Percentiles rank a stretch among this genome's conserved stretches.
These are phyloP conservation scores for Yarrowia sp. DNA, from an alignment of 805 yeast genomes.

Conservation along the genomic window DNA sequence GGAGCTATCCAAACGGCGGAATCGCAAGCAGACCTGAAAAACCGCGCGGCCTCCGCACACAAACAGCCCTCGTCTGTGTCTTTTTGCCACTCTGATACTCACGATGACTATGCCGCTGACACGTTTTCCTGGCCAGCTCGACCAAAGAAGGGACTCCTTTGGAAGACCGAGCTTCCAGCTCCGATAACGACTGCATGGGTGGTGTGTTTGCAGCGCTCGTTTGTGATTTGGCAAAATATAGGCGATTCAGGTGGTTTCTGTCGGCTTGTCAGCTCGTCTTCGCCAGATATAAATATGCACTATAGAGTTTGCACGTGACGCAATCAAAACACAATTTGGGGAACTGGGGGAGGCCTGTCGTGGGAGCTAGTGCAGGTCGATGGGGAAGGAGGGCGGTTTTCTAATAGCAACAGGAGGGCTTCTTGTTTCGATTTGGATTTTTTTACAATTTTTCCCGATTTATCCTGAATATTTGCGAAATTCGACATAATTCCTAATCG, in stretches of 20 bases:
- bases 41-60: too few relatives aligned
- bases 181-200: constrained; percentile 22
- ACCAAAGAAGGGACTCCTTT: constrained; percentile 10
- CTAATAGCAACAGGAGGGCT: too few relatives aligned
- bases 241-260: neutral
- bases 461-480: too few relatives aligned
- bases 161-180: constrained; percentile 10
- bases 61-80: too few relatives aligned
- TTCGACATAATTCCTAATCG: too few relatives aligned
- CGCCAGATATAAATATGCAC: constrained; percentile 8
- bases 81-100: too few relatives aligned
- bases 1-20: too few relatives aligned
- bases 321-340: neutral
- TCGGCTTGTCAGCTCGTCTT: neutral
- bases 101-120: constrained; percentile 9
- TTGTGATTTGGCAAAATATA: neutral
- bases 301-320: constrained; percentile 8
- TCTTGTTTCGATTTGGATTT: neutral
- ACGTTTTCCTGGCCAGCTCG: constrained; percentile 12
- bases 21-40: too few relatives aligned
- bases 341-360: too few relatives aligned
- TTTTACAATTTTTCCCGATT: neutral
- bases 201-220: neutral
- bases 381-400: neutral
- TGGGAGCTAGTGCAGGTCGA: neutral